Evolutionary conservation across 305 asterid genomes (phyloP).

Genomic region (Vinca major): DNA sequence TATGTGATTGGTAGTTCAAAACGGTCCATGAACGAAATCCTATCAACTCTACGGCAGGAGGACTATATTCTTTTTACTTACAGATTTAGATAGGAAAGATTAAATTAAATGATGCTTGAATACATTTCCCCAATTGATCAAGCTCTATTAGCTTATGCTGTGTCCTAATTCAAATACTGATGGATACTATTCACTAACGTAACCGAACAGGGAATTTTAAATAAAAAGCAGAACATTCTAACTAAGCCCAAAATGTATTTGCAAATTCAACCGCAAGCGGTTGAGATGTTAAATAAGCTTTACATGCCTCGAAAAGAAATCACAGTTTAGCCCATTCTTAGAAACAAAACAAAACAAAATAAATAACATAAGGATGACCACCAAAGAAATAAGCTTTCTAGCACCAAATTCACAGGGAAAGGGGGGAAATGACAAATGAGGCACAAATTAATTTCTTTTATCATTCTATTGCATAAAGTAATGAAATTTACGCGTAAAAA

Average conservation of each 20-base stretch:
- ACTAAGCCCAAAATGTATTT: not conserved
- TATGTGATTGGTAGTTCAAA: not conserved
- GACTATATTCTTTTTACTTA: no score
- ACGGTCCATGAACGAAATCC: not conserved
- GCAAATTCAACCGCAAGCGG: not conserved
- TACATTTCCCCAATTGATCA: not conserved
- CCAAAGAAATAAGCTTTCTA: not conserved
- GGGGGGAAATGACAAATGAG: not conserved
- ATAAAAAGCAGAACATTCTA: not conserved
- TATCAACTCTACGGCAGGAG: not conserved
- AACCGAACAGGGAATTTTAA: not conserved
- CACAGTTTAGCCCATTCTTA: not conserved
- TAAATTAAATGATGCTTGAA: not conserved
- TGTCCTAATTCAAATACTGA: not conserved
- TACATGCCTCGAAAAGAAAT: not conserved
- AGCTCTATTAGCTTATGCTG: not conserved
- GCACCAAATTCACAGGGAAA: not conserved
- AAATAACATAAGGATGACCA: not conserved
- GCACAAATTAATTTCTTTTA: not conserved
- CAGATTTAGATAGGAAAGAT: not conserved
- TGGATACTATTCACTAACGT: not conserved
- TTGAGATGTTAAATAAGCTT: conserved; percentile 1
- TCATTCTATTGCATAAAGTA: not conserved
- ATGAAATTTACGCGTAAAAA: not conserved
- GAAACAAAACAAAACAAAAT: not conserved